A percentile compares a stretch with the other conserved stretches of the same genome.
phyloP scores from a whole-genome alignment of 768 basidiomycete species.

The Agaricus blazei region DNA sequence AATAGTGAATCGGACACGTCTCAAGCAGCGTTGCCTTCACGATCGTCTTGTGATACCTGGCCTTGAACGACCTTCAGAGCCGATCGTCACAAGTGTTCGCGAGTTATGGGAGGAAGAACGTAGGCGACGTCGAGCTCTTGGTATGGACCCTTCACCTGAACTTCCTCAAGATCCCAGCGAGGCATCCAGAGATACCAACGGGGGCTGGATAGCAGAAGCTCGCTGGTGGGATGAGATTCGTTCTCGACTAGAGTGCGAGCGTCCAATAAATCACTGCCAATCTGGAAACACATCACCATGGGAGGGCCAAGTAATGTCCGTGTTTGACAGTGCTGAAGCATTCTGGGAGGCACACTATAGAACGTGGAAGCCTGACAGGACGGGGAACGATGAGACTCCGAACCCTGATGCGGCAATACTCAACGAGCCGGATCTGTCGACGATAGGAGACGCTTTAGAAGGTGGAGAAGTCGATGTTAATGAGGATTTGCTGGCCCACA shows the following conservation, averaged over 20 bases:
- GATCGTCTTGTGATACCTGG: conserved; percentile 69
- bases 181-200: conserved; percentile 48
- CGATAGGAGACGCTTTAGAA: conserved; percentile 26
- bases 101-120: conserved; percentile 98
- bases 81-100: conserved; percentile 80
- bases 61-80: conserved; percentile 49
- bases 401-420: conserved; percentile 17
- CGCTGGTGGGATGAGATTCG: conserved; percentile 73
- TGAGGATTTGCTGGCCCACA: not conserved
- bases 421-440: conserved; percentile 26
- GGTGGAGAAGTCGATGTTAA: conserved; percentile 19
- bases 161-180: conserved; percentile 69
- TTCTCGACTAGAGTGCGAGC: conserved; percentile 51
- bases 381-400: conserved; percentile 10
- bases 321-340: conserved; percentile 86
- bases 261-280: conserved; percentile 14
- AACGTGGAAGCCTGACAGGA: conserved; percentile 47
- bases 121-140: conserved; percentile 58
- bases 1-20: conserved; percentile 75
- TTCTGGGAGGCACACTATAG: conserved; percentile 69
- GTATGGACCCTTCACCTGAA: conserved; percentile 67
- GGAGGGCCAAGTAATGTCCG: conserved; percentile 78
- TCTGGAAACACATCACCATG: conserved; percentile 29
- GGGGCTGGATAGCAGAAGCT: conserved; percentile 68
- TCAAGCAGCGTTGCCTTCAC: conserved; percentile 56